Base-by-base conservation (phyloP, 495 filamentous ascomycete genomes). In the Aspergillus bridgeri region DNA sequence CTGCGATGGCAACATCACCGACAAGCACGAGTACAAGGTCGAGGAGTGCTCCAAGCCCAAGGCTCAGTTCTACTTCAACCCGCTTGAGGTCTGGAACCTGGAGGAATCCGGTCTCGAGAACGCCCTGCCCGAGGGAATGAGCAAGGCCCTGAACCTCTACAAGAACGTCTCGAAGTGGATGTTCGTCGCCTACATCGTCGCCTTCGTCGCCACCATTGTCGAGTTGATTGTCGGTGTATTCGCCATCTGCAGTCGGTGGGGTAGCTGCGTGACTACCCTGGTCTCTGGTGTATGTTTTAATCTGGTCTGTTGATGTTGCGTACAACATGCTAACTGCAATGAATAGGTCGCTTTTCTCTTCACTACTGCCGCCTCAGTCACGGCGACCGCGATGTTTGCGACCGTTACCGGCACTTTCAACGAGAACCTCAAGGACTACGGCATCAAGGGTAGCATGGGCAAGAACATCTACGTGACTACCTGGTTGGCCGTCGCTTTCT, bases 401-500 rank as follows among this genome's bases (percentile, higher is more conserved):
- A 75, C 83, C 61, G 69, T 89, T 45, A 76, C 78, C 18, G 62
- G 78, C 54, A 65, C 80, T 54, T 83, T 93, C 69, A 81, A 90
- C 58, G 74, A 72, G 22, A 78, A 82, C 0, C 75, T 88, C 29
- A 76, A 84, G 51, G 72, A 82, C 45, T 96, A 92, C 68, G 81
- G 84, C 47, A 83, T 92, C 58, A 67, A 79, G 1, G 79, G 83
- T 43, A 68, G 65, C 43, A 75, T 93, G 64, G 88, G 90, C 69
- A 82, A 65, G 48, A 78, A 80, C 63, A 92, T 88, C 71, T 83
- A 89, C 56, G 80, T 80, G 22, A 72, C 81, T 5, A 81, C 85
- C 49, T 98, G 93, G 93, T 71, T 96, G 49, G 87, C 86, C 49
- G 87, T 86, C 11, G 87, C 79, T 29, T 94, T 95, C 70, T 84